Base-by-base conservation (phyloP, 2,329 filamentous ascomycete genomes). In the Cercospora brassicicola region DNA sequence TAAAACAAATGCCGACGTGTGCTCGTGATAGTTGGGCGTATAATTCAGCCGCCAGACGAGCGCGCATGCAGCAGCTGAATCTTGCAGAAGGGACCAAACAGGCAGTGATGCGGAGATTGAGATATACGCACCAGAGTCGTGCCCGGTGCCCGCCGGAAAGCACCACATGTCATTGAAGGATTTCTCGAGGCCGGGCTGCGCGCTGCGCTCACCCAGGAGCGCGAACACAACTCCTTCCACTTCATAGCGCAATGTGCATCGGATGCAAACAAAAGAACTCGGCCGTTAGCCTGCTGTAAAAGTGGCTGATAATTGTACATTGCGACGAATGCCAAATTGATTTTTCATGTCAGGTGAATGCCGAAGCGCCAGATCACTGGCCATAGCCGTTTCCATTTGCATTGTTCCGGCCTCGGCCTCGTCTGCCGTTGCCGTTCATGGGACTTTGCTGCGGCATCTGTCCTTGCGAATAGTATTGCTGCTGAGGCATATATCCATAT, bases 401-500 rank as follows among this genome's bases (percentile, higher is more conserved):
- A 45, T 62, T 64, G 63, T 59, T 65, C 11, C 55, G 51, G 11
- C 59, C 59, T 28, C 62, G 33, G 18, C 72, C 69, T 39, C 72
- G 71, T 64, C 72, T 65, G 23, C 72, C 64, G 48, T 69, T 68
- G 65, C 68, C 68, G 36, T 71, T 68, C 68, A 69, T 69, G 18
- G 69, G 68, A 26, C 68, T 68, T 39, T 64, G 60, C 33, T 69
- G 69, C 28, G 69, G 70, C 67, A 71, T 71, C 53, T 73, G 73
- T 11, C 69, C 67, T 65, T 73, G 72, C 9, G 62, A 68, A 60
- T 71, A 75, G 26, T 71, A 69, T 36, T 67, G 69, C 59, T 72
- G 73, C 68, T 70, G 69, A 55, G 69, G 69, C 67, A 73, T 76
- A 59, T 75, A 74, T 10, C 73, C 75, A 48, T 74, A 76, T 15